Evolutionary conservation across 352 stramenopile species (phyloP).

Genomic region (Pythium folliculosum): DNA sequence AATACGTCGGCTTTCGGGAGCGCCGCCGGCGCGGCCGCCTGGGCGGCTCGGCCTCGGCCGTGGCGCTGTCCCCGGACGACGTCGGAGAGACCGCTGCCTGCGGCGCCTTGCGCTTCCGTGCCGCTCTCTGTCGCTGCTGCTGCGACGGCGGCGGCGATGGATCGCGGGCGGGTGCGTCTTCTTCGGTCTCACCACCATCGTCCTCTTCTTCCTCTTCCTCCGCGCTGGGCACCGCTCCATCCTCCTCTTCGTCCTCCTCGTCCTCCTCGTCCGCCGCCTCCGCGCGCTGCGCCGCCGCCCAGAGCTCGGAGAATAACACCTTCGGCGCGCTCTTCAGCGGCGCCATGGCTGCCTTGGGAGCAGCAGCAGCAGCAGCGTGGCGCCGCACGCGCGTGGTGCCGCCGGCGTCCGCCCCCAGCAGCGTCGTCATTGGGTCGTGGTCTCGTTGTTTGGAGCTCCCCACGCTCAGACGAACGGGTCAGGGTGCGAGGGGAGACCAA

Average conservation of each 20-base stretch:
- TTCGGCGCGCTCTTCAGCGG: not conserved
- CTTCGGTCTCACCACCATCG: not conserved
- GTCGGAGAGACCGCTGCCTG: not conserved
- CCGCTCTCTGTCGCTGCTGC: not conserved
- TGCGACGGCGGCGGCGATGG: too few relatives aligned
- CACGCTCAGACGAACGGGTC: too few relatives aligned
- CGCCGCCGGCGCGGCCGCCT: not conserved
- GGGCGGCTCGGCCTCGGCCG: not conserved
- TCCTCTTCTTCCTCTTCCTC: not conserved
- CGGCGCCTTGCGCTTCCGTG: not conserved
- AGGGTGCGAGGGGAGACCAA: too few relatives aligned
- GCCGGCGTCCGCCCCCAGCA: not conserved
- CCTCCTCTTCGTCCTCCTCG: not conserved
- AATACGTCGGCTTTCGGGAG: slow-evolving; percentile 24
- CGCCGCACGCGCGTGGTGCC: too few relatives aligned
- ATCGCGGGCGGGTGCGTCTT: not conserved
- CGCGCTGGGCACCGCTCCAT: too few relatives aligned
- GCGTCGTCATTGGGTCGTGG: not conserved
- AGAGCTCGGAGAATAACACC: slow-evolving; percentile 8
- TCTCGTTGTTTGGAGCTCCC: too few relatives aligned
- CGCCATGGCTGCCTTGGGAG: too few relatives aligned
- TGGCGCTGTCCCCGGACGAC: not conserved
- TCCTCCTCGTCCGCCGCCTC: not conserved
- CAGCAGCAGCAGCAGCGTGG: too few relatives aligned
- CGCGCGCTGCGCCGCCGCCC: slow-evolving; percentile 4